phyloP scores from a whole-genome alignment of 495 filamentous ascomycete species.

The Diplogelasinospora grovesii region DNA sequence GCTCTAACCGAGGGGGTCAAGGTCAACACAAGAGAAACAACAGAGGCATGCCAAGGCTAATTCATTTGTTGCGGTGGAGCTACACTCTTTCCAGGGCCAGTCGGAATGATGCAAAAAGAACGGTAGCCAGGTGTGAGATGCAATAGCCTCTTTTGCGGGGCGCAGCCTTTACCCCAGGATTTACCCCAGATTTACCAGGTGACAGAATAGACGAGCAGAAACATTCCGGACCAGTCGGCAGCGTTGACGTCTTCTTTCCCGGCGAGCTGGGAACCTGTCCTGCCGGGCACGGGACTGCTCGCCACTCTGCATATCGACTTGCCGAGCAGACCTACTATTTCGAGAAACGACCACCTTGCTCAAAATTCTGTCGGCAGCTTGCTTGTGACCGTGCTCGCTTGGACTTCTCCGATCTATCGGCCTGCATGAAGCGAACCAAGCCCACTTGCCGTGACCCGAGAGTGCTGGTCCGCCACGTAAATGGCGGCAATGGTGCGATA shows the following conservation, averaged over 20 bases:
- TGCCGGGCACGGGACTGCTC: slow-evolving; percentile 2
- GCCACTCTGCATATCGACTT: too few relatives aligned
- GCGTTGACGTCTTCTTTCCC: slow-evolving; percentile 16
- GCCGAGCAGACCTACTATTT: too few relatives aligned
- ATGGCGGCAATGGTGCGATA: slow-evolving; percentile 2
- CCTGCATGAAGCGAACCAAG: neutral
- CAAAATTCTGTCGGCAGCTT: too few relatives aligned
- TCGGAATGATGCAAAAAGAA: too few relatives aligned
- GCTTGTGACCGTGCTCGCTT: neutral
- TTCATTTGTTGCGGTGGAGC: too few relatives aligned
- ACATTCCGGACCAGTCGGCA: slow-evolving; percentile 28
- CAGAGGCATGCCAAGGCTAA: too few relatives aligned
- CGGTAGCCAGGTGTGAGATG: too few relatives aligned
- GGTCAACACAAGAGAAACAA: too few relatives aligned
- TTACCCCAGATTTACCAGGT: slow-evolving; percentile 27
- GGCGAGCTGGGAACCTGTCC: slow-evolving; percentile 14
- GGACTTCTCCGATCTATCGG: neutral
- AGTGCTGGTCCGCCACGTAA: neutral
- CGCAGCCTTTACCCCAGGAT: slow-evolving; percentile 15
- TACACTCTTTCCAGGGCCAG: too few relatives aligned
- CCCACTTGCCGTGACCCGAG: slow-evolving; percentile 6
- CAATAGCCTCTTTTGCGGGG: too few relatives aligned
- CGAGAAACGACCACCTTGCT: too few relatives aligned
- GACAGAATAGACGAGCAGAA: slow-evolving; percentile 16
- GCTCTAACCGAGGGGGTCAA: too few relatives aligned